phyloP scores from a whole-genome alignment of 495 filamentous ascomycete genomes.

The Pseudevernia furfuracea region DNA sequence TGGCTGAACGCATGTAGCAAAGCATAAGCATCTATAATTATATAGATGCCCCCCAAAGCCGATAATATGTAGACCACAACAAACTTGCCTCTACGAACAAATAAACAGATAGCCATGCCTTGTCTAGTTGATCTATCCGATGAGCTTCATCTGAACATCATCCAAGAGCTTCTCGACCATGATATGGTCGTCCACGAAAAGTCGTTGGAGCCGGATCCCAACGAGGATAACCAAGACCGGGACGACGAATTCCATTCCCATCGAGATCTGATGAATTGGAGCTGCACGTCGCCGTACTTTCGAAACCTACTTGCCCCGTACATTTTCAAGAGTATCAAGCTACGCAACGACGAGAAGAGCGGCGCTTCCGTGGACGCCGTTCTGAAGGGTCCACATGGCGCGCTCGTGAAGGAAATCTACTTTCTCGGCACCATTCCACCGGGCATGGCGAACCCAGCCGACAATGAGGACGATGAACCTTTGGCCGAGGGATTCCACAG shows the following conservation, averaged over 20 bases:
- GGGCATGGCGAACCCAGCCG: neutral
- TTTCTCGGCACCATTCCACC: neutral
- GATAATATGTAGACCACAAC: too few relatives aligned
- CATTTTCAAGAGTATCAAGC: neutral
- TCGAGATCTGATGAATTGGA: constrained; percentile 9
- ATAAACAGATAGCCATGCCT: neutral
- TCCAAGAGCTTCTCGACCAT: neutral
- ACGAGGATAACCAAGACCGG: neutral
- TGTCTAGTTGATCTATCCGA: neutral
- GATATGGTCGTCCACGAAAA: neutral
- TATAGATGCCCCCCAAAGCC: too few relatives aligned
- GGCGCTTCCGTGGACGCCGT: constrained; percentile 3
- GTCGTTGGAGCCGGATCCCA: neutral
- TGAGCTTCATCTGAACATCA: neutral
- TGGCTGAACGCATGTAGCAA: too few relatives aligned
- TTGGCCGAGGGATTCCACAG: neutral
- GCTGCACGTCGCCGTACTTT: constrained; percentile 2
- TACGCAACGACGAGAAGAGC: neutral
- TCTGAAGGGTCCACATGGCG: neutral
- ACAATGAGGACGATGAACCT: neutral
- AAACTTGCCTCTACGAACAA: too few relatives aligned
- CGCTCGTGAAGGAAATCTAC: neutral
- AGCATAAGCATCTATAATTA: too few relatives aligned
- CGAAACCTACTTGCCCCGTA: constrained; percentile 4
- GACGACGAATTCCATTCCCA: neutral